Conservation (phyloP, 73 alveolate species). For the Symbiodinium pilosum region DNA sequence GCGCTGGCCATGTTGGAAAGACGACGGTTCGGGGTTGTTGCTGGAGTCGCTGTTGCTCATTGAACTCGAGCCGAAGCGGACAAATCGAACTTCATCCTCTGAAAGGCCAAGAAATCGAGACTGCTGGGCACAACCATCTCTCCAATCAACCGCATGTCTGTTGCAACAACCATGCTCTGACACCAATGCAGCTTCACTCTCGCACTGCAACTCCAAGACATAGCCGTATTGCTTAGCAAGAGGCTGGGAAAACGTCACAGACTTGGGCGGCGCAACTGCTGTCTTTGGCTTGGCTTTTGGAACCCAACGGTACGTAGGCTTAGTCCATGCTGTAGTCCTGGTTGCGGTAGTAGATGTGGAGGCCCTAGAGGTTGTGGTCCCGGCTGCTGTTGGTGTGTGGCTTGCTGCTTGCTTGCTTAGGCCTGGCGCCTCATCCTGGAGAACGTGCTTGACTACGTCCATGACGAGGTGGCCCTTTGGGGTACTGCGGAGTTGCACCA, state of each 20-base stretch:
- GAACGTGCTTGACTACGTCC: background rate
- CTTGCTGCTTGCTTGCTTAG: too few species aligned
- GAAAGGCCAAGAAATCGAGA: background rate
- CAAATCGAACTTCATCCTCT: background rate
- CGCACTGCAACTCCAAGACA: background rate
- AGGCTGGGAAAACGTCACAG: background rate
- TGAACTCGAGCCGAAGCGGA: background rate
- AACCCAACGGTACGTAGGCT: background rate
- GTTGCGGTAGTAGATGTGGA: background rate
- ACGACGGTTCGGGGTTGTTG: background rate
- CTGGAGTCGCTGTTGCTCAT: background rate
- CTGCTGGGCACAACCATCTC: background rate
- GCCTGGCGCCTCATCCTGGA: too few species aligned
- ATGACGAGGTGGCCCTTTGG: slow-evolving; percentile 3
- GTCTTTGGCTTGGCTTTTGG: background rate
- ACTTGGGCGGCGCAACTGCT: background rate
- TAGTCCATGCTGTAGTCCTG: background rate
- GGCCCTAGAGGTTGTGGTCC: background rate
- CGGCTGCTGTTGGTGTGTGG: too few species aligned
- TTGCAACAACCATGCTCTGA: background rate
- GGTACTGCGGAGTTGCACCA: background rate
- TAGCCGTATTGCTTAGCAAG: background rate
- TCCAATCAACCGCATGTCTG: background rate
- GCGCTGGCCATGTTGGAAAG: background rate
- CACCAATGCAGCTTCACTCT: background rate